These are phyloP conservation scores for Fusarium subglutinans DNA, from an alignment of 2,329 filamentous ascomycete species.

Conservation along the genomic window DNA sequence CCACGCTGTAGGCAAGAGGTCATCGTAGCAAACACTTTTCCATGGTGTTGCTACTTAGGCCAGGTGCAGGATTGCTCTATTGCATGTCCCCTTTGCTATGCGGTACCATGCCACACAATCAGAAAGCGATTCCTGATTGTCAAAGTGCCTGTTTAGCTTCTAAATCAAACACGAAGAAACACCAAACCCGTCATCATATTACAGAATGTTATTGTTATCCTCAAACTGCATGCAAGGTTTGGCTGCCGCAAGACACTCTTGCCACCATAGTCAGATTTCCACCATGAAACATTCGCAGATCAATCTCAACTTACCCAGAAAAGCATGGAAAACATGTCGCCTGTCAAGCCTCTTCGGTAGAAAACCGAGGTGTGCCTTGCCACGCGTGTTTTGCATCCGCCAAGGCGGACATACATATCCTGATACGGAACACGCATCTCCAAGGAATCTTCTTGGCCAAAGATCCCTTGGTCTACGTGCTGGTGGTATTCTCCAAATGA, in stretches of 20 bases:
- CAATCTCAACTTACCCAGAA: rapidly evolving
- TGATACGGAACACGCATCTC: background rate
- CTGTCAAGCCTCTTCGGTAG: background rate
- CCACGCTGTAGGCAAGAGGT: no score
- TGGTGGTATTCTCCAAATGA: background rate
- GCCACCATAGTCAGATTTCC: rapidly evolving
- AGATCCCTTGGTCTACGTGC: background rate
- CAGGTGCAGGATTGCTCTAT: background rate
- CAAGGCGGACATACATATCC: background rate
- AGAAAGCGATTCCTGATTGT: rapidly evolving
- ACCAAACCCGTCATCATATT: no score
- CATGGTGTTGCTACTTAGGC: no score
- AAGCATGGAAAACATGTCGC: rapidly evolving
- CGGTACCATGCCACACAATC: background rate
- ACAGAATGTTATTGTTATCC: background rate
- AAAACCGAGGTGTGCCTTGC: background rate
- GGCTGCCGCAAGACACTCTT: no score
- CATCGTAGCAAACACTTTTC: rapidly evolving
- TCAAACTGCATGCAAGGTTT: background rate
- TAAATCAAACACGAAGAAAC: no score
- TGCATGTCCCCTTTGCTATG: no score
- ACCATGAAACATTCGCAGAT: background rate
- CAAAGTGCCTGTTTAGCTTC: no score
- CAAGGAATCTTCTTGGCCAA: background rate
- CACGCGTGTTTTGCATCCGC: background rate